These are phyloP conservation scores for Neurospora terricola DNA, from an alignment of 495 filamentous ascomycete species.

Conservation along the genomic window DNA sequence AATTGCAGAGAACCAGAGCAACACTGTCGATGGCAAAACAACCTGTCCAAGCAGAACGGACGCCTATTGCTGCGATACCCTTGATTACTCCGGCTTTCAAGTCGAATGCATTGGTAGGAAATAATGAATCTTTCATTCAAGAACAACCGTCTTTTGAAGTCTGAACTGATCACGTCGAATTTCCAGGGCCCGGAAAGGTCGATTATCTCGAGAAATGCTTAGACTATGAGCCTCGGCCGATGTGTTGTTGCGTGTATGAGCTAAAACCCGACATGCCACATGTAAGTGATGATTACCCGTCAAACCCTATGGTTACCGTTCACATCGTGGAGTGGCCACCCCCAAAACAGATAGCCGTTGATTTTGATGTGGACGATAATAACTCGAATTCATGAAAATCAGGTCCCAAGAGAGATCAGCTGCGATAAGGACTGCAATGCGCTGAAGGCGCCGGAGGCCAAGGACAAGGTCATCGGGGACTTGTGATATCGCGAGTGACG, in stretches of 20 bases:
- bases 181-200: slow-evolving; percentile 7
- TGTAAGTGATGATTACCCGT: neutral
- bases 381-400: neutral
- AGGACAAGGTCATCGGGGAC: neutral
- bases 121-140: neutral
- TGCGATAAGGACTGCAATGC: slow-evolving; percentile 6
- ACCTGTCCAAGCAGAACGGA: neutral
- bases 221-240: slow-evolving; percentile 3
- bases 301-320: neutral
- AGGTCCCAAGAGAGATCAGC: slow-evolving; percentile 2
- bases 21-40: neutral
- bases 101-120: neutral
- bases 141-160: no score
- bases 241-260: slow-evolving; percentile 8
- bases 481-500: neutral
- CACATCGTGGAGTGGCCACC: neutral
- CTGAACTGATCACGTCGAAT: neutral
- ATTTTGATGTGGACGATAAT: neutral
- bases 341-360: neutral
- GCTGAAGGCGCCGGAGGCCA: neutral
- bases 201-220: slow-evolving; percentile 3
- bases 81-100: neutral
- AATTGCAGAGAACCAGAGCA: neutral
- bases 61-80: neutral
- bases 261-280: neutral